phyloP scores from a whole-genome alignment of 164 flowering plant species.

The Vitis riparia region DNA sequence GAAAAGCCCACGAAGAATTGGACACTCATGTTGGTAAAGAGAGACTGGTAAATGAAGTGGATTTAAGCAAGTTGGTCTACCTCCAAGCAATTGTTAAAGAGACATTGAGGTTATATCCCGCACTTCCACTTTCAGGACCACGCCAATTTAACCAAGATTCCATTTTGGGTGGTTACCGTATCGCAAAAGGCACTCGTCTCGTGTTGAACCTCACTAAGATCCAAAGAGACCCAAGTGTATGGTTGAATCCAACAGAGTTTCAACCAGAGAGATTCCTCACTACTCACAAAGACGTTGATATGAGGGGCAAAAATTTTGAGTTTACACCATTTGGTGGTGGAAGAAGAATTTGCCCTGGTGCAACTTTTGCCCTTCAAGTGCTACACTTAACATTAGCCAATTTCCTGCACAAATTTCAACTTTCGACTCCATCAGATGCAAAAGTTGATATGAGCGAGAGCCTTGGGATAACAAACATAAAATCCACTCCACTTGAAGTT shows the following conservation, averaged over 20 bases:
- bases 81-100: conserved; percentile 38
- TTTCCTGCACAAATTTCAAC: conserved; percentile 7
- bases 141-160: conserved; percentile 22
- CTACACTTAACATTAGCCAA: not conserved
- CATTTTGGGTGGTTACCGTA: conserved; percentile 18
- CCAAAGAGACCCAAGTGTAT: conserved; percentile 24
- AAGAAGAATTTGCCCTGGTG: conserved; percentile 31
- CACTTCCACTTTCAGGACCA: conserved; percentile 16
- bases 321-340: conserved; percentile 32
- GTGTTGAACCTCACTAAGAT: conserved; percentile 24
- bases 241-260: conserved; percentile 21
- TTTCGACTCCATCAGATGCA: not conserved
- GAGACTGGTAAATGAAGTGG: conserved; percentile 25
- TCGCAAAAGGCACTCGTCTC: conserved; percentile 25
- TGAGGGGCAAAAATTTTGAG: conserved; percentile 23
- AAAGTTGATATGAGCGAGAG: too few species aligned
- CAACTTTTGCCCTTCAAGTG: conserved; percentile 6
- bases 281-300: conserved; percentile 15
- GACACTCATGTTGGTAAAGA: conserved; percentile 21
- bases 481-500: too few species aligned
- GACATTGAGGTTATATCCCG: conserved; percentile 29
- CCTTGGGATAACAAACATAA: too few species aligned
- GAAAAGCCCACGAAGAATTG: conserved; percentile 29
- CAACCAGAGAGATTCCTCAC: conserved; percentile 34
- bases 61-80: conserved; percentile 21